phyloP scores from a whole-genome alignment of 2,329 filamentous ascomycete genomes.

The Elsinoe australis region DNA sequence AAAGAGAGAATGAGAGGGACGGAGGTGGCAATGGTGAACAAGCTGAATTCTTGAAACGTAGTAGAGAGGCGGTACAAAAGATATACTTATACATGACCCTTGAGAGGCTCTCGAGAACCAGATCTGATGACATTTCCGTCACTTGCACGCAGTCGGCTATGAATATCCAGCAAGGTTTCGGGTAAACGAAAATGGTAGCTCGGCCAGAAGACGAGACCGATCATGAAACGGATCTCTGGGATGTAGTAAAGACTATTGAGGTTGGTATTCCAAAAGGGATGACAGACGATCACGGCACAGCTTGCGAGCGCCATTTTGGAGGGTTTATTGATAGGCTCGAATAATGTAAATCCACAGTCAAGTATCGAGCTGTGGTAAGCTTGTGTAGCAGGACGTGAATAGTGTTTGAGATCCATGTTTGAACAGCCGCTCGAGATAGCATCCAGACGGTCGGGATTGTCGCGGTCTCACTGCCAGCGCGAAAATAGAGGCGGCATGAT shows the following conservation, averaged over 20 bases:
- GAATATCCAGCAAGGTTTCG: slow-evolving; percentile 10
- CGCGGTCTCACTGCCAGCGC: slow-evolving; percentile 1
- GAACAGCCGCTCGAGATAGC: slow-evolving; percentile 9
- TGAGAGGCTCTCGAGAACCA: background rate
- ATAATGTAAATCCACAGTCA: background rate
- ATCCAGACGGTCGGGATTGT: background rate
- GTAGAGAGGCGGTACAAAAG: slow-evolving; percentile 9
- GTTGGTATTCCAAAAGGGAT: background rate
- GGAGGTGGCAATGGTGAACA: slow-evolving; percentile 17
- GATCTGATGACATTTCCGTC: background rate
- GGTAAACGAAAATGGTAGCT: background rate
- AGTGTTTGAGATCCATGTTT: slow-evolving; percentile 10
- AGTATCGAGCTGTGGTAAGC: slow-evolving; percentile 4
- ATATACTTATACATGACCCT: slow-evolving; percentile 15
- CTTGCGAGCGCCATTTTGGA: slow-evolving; percentile 2
- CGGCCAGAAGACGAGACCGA: slow-evolving; percentile 5
- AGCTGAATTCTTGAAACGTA: slow-evolving; percentile 14
- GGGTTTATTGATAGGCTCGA: slow-evolving; percentile 7
- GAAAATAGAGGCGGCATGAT: slow-evolving; percentile 13
- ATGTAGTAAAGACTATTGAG: background rate
- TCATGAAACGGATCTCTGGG: slow-evolving; percentile 2
- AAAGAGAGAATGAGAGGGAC: slow-evolving; percentile 8
- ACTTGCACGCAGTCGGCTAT: background rate
- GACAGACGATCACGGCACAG: slow-evolving; percentile 8
- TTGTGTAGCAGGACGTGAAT: slow-evolving; percentile 12